Percentiles rank a stretch among this genome's conserved stretches.
These are phyloP conservation scores for Clonostachys chloroleuca DNA, from an alignment of 2,329 filamentous ascomycete species.

Conservation along the genomic window DNA sequence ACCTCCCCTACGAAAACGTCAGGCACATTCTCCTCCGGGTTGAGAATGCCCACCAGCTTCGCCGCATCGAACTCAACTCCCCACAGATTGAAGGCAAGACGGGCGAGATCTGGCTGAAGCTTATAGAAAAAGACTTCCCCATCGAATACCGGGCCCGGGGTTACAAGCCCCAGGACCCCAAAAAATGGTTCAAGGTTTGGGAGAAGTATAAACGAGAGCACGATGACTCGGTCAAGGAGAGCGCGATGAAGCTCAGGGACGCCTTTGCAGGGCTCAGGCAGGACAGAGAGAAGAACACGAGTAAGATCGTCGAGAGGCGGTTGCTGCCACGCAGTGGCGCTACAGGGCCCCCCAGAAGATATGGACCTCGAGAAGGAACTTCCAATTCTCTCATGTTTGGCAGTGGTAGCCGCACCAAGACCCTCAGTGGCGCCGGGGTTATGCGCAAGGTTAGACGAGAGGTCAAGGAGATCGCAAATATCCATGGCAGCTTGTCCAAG, in stretches of 20 bases:
- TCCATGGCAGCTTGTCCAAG: slow-evolving; percentile 39
- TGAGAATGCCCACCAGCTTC: slow-evolving; percentile 70
- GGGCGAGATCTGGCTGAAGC: slow-evolving; percentile 69
- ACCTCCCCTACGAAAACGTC: slow-evolving; percentile 59
- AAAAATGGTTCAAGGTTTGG: slow-evolving; percentile 77
- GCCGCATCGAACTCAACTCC: slow-evolving; percentile 67
- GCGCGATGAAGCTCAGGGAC: slow-evolving; percentile 52
- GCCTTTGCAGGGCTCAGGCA: slow-evolving; percentile 53
- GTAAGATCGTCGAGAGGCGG: slow-evolving; percentile 49
- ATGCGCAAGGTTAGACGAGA: slow-evolving; percentile 53
- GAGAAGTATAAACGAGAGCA: slow-evolving; percentile 59
- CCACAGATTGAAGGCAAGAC: slow-evolving; percentile 71
- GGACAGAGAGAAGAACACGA: slow-evolving; percentile 51
- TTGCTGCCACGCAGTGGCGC: slow-evolving; percentile 34
- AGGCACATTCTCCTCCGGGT: slow-evolving; percentile 67
- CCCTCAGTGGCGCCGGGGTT: slow-evolving; percentile 44
- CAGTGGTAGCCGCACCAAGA: slow-evolving; percentile 46
- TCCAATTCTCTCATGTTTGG: slow-evolving; percentile 30
- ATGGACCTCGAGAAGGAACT: slow-evolving; percentile 6
- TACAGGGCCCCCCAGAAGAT: slow-evolving; percentile 2
- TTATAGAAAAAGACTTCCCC: slow-evolving; percentile 77
- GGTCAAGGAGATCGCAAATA: slow-evolving; percentile 45
- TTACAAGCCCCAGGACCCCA: slow-evolving; percentile 60
- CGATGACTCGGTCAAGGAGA: slow-evolving; percentile 51
- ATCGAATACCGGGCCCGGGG: slow-evolving; percentile 56